Percentiles rank a stretch among this genome's conserved stretches.
Conservation (phyloP, 371 early-diverging fungal species). For the Rhizomucor pusillus region DNA sequence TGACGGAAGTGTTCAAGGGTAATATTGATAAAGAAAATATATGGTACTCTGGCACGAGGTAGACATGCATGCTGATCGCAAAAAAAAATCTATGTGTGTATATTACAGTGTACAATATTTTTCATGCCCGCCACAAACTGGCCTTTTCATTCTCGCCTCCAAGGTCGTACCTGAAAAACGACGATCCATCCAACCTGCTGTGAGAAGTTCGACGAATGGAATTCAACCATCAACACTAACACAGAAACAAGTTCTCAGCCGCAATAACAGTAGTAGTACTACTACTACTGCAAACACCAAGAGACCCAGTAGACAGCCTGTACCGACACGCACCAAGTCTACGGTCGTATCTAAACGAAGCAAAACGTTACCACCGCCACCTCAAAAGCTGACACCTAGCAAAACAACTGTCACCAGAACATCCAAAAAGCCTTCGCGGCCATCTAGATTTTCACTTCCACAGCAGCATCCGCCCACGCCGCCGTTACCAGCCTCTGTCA, state of each 20-base stretch:
- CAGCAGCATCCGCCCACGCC: no score
- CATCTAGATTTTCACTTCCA: no score
- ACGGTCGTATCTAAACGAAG: background rate
- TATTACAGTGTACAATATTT: conserved; percentile 10
- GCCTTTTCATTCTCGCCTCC: conserved; percentile 7
- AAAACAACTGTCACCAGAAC: background rate
- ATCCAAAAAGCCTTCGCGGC: no score
- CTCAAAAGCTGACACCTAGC: background rate
- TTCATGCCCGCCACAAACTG: conserved; percentile 10
- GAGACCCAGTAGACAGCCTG: no score
- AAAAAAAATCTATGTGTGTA: background rate
- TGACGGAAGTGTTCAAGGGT: conserved; percentile 64
- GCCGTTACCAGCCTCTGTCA: no score
- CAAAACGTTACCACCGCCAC: background rate
- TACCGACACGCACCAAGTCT: background rate
- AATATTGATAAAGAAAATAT: no score
- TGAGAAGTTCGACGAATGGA: background rate
- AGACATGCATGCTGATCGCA: background rate
- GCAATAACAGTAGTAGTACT: no score
- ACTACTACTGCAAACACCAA: no score
- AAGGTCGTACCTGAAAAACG: conserved; percentile 4
- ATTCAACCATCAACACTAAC: background rate
- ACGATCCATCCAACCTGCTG: no score
- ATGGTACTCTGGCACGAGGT: no score
- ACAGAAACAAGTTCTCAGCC: no score